Evolutionary conservation across 1,284 basidiomycete species (phyloP), one percentile per base, ranked within the genome.

Genomic region (Pseudozyma flocculosa): DNA sequence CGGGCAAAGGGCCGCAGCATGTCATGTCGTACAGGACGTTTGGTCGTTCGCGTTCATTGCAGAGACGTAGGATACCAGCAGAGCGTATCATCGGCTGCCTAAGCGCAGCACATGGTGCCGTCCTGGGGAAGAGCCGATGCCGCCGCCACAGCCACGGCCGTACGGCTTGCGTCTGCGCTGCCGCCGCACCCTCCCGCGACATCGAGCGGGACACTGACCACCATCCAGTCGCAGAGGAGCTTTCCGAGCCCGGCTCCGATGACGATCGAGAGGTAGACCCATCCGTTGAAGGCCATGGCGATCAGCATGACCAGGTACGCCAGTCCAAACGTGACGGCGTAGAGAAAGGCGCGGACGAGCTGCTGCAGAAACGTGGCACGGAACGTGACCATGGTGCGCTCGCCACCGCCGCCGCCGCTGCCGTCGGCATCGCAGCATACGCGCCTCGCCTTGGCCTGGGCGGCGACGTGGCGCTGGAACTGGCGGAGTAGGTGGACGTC

Each of bases 271-370:
- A 67, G 17, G 30, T 63, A 37, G 29, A 67, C 40, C 47, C 49
- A 67, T 4, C 60, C 63, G 47, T 67, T 67, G 43, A 52, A 67
- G 43, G 53, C 49, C 63, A 67, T 67, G 23, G 54, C 51, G 19
- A 64, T 44, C 8, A 67, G 55, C 63, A 67, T 67, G 38, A 64
- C 43, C 26, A 67, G 39, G 48, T 67, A 67, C 17, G 63, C 63
- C 19, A 58, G 47, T 1, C 51, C 58, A 23, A 67, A 64, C 19
- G 50, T 53, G 8, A 54, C 43, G 1, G 49, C 56, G 41, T 67
- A 50, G 22, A 67, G 41, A 5, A 63, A 11, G n/a, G 60, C 41
- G 11, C 63, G 54, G n/a, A 63, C 19, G 2, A 53, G 30, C 30
- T 67, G 63, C 61, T 67, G 63, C 19, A 55, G 43, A 19, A 37